Evolutionary conservation across 2,329 filamentous ascomycete species (phyloP), one percentile per base, ranked within the genome.

Genomic region (Pestalotiopsis sp.): DNA sequence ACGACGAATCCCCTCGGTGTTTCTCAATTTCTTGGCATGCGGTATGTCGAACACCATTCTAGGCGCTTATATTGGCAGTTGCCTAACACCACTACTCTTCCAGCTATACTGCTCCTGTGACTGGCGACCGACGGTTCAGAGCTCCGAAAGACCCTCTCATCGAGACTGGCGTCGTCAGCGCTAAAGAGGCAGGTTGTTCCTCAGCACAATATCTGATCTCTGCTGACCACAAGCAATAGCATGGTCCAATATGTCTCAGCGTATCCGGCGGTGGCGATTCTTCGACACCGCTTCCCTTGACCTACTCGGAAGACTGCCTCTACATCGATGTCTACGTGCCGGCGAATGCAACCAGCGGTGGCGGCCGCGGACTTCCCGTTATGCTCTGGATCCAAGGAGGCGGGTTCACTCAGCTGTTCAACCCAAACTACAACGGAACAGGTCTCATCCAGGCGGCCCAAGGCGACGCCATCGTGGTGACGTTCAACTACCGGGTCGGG

Each of bases 301-400:
- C 41, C 13, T 49, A 49, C 41, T 49, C 41, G 14, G 87, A 89
- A 72, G 85, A 89, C 74, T 89, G 87, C 70, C 80, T 88, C 70
- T 85, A 88, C 72, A 77, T 81, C 65, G 89, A 88, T 74, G 79
- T 89, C 5, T 88, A 85, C 82, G 79, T 87, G 58, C 87, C 87
- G 3, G 71, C 76, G 23, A 23, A 52, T 4, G 61, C 56, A 5
- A 23, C 56, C 56, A 52, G 5, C 0, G 20, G 6, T 17, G 12
- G 3, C 4, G 20, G 5, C 9, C 57, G 13, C n/a, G 49, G 27
- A 73, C 73, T 70, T 9, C 69, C 74, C 17, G 74, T 76, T 3
- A 41, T 75, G 6, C 71, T 75, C 12, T 76, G 72, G 72, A 74
- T 76, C 17, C 72, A 76, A 27, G 74, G 74, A 3, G 74, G 74